Conservation (phyloP, 2,329 filamentous ascomycete genomes). For the Aspergillus fructus region DNA sequence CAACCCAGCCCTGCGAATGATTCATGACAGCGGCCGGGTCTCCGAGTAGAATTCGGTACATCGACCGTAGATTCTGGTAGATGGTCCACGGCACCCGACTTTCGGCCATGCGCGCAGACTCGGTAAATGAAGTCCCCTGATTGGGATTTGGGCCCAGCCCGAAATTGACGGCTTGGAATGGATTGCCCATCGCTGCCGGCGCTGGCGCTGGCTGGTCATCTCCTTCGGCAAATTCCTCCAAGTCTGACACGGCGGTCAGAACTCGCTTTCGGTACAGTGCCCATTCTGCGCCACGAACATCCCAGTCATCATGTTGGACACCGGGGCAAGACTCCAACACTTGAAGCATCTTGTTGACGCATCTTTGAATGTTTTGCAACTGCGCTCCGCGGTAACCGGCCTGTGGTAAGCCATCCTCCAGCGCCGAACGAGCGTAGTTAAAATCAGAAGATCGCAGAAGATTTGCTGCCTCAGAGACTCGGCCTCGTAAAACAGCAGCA, state of each 20-base stretch:
- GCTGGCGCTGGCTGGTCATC: constrained; percentile 51
- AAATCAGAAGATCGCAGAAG: constrained; percentile 76
- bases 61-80: constrained; percentile 76
- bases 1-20: constrained; percentile 84
- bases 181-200: constrained; percentile 39
- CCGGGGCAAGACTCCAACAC: constrained; percentile 74
- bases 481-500: constrained; percentile 71
- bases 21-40: constrained; percentile 72
- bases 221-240: constrained; percentile 78
- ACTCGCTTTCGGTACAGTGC: constrained; percentile 76
- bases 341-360: constrained; percentile 65
- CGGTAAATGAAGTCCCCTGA: constrained; percentile 55
- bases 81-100: constrained; percentile 87
- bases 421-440: constrained; percentile 66
- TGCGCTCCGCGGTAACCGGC: constrained; percentile 71
- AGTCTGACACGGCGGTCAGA: constrained; percentile 64
- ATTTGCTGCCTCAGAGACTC: constrained; percentile 64
- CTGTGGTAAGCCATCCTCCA: constrained; percentile 62
- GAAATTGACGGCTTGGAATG: constrained; percentile 51
- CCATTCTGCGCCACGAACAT: constrained; percentile 80
- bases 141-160: constrained; percentile 36
- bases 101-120: constrained; percentile 70
- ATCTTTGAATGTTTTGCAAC: constrained; percentile 74
- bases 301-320: constrained; percentile 67
- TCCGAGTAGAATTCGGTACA: constrained; percentile 81